These are phyloP conservation scores for Taxawa tesnikishii DNA, from an alignment of 2,329 filamentous ascomycete genomes.

Conservation along the genomic window DNA sequence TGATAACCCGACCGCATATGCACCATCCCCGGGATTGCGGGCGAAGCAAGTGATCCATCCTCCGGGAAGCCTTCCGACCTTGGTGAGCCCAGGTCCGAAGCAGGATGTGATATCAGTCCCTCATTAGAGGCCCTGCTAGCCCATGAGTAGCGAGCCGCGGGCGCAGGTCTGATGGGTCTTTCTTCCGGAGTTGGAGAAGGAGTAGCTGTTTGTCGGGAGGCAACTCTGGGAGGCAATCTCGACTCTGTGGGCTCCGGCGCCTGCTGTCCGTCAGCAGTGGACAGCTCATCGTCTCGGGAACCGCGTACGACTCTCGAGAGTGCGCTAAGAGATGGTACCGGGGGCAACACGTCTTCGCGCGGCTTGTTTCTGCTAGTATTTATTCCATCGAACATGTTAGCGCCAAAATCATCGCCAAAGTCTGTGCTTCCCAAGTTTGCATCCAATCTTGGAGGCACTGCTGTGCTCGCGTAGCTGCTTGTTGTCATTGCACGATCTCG, in stretches of 20 bases:
- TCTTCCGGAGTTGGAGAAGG: too few relatives aligned
- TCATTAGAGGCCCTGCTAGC: slow-evolving; percentile 18
- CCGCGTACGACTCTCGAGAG: too few relatives aligned
- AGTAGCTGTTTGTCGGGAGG: too few relatives aligned
- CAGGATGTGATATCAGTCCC: slow-evolving; percentile 13
- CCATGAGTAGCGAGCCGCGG: slow-evolving; percentile 18
- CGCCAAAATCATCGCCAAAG: slow-evolving; percentile 21
- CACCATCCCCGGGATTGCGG: slow-evolving; percentile 4
- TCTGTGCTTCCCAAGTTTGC: slow-evolving; percentile 16
- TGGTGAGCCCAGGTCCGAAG: slow-evolving; percentile 5
- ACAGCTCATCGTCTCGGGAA: too few relatives aligned
- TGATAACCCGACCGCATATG: slow-evolving; percentile 9
- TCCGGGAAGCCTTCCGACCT: slow-evolving; percentile 4
- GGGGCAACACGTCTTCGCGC: slow-evolving; percentile 11
- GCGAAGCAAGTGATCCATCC: slow-evolving; percentile 3
- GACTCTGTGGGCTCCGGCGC: too few relatives aligned
- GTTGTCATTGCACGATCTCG: slow-evolving; percentile 29
- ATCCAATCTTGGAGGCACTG: slow-evolving; percentile 18
- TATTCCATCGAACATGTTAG: slow-evolving; percentile 19
- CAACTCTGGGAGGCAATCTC: too few relatives aligned
- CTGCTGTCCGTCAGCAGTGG: too few relatives aligned
- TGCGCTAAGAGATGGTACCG: too few relatives aligned
- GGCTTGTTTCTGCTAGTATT: slow-evolving; percentile 11
- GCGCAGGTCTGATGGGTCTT: too few relatives aligned
- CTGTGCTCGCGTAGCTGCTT: slow-evolving; percentile 27